A percentile compares a stretch with the other conserved stretches of the same genome.
These are phyloP conservation scores for Collybia nuda DNA, from an alignment of 768 basidiomycete genomes.

Conservation along the genomic window DNA sequence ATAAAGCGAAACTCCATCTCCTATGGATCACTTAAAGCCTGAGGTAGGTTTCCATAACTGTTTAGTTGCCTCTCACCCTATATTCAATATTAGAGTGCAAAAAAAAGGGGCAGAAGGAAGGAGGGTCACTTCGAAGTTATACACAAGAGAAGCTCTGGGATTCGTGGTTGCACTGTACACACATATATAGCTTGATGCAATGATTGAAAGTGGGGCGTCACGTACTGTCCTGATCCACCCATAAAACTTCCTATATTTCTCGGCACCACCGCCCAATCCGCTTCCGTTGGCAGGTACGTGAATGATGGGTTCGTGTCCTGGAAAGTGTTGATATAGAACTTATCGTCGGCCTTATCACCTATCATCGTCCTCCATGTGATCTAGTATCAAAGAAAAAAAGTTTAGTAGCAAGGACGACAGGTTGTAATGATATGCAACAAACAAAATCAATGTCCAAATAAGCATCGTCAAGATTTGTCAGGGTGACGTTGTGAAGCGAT, in stretches of 20 bases:
- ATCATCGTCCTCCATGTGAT: slow-evolving; percentile 31
- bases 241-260: slow-evolving; percentile 32
- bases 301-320: slow-evolving; percentile 38
- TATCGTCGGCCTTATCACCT: slow-evolving; percentile 20
- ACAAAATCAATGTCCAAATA: slow-evolving; percentile 52
- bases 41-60: no score
- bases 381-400: slow-evolving; percentile 12
- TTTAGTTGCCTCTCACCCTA: no score
- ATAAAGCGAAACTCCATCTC: slow-evolving; percentile 43
- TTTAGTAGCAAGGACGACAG: not conserved
- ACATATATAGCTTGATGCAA: not conserved
- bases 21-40: slow-evolving; percentile 14
- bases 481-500: slow-evolving; percentile 35
- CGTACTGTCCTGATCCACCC: slow-evolving; percentile 42
- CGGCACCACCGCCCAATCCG: slow-evolving; percentile 32
- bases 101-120: no score
- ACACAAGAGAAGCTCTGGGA: slow-evolving; percentile 28
- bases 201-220: not conserved
- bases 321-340: slow-evolving; percentile 21
- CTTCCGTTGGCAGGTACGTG: slow-evolving; percentile 26
- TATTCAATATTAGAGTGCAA: no score
- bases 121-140: slow-evolving; percentile 37
- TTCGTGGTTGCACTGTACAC: slow-evolving; percentile 31
- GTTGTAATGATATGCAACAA: slow-evolving; percentile 9
- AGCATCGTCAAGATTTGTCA: slow-evolving; percentile 24